A percentile compares a stretch with the other conserved stretches of the same genome.
phyloP scores from a whole-genome alignment of 2,329 filamentous ascomycete species.

The Colletotrichum sp. region DNA sequence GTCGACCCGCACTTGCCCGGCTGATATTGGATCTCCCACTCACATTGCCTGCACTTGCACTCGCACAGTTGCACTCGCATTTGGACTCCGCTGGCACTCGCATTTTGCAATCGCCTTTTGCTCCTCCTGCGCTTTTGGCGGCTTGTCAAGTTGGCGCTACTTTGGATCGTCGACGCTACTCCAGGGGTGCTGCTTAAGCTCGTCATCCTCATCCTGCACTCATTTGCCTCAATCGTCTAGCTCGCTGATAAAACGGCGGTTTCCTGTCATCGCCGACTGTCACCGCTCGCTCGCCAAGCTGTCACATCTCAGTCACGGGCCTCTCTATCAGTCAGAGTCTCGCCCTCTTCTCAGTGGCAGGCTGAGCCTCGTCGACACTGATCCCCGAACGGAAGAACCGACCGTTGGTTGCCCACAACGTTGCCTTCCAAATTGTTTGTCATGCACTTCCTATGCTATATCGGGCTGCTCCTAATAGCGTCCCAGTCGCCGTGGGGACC shows the following conservation, averaged over 20 bases:
- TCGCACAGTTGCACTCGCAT: neutral
- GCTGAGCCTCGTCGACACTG: neutral
- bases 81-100: neutral
- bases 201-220: neutral
- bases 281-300: neutral
- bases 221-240: neutral
- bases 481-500: slow-evolving; percentile 14
- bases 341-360: neutral
- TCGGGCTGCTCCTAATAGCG: neutral
- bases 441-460: neutral
- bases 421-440: neutral
- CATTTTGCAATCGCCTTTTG: neutral
- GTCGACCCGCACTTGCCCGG: neutral
- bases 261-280: neutral
- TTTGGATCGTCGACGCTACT: slow-evolving; percentile 7
- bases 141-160: slow-evolving; percentile 5
- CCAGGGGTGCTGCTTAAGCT: slow-evolving; percentile 1
- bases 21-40: neutral
- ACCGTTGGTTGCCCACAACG: neutral
- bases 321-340: neutral
- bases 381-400: neutral
- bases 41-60: neutral
- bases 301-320: slow-evolving; percentile 7
- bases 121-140: neutral
- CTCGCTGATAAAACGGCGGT: neutral